phyloP scores from a whole-genome alignment of 495 filamentous ascomycete genomes.

The Tetracladium setigerum region DNA sequence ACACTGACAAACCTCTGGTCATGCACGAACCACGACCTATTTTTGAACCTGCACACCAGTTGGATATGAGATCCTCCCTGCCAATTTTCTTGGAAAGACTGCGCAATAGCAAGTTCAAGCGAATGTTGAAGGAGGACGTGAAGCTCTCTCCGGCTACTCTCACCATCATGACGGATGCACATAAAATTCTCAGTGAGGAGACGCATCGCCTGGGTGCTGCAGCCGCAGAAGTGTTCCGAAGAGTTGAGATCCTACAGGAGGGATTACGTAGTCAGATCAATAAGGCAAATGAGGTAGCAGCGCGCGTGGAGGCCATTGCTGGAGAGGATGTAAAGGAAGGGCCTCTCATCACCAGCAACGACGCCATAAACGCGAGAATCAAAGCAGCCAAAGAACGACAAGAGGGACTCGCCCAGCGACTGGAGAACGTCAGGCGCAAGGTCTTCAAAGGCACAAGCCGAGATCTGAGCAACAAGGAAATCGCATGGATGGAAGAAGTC shows the following conservation, averaged over 20 bases:
- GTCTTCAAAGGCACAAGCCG: conserved; percentile 49
- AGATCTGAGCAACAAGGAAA: conserved; percentile 68
- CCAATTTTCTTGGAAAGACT: conserved; percentile 55
- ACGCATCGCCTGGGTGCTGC: conserved; percentile 64
- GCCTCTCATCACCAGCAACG: conserved; percentile 34
- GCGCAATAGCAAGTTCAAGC: conserved; percentile 49
- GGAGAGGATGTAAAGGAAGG: conserved; percentile 48
- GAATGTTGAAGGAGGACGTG: conserved; percentile 60
- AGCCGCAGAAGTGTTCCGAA: conserved; percentile 74
- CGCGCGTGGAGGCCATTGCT: conserved; percentile 56
- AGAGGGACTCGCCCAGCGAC: conserved; percentile 46
- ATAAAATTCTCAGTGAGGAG: conserved; percentile 65
- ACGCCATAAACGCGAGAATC: conserved; percentile 53
- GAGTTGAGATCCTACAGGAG: conserved; percentile 61
- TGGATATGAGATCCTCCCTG: conserved; percentile 53
- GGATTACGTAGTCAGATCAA: conserved; percentile 67
- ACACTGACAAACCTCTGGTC: conserved; percentile 28
- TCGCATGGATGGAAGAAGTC: conserved; percentile 59
- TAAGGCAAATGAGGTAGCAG: conserved; percentile 58
- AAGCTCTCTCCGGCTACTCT: conserved; percentile 69
- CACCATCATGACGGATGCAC: conserved; percentile 66
- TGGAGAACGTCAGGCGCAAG: conserved; percentile 57
- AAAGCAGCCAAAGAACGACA: conserved; percentile 51
- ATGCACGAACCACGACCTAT: conserved; percentile 51
- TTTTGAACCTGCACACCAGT: conserved; percentile 60